A percentile compares a stretch with the other conserved stretches of the same genome.
These are phyloP conservation scores for Terana coerulea DNA, from an alignment of 768 basidiomycete genomes.

Conservation along the genomic window DNA sequence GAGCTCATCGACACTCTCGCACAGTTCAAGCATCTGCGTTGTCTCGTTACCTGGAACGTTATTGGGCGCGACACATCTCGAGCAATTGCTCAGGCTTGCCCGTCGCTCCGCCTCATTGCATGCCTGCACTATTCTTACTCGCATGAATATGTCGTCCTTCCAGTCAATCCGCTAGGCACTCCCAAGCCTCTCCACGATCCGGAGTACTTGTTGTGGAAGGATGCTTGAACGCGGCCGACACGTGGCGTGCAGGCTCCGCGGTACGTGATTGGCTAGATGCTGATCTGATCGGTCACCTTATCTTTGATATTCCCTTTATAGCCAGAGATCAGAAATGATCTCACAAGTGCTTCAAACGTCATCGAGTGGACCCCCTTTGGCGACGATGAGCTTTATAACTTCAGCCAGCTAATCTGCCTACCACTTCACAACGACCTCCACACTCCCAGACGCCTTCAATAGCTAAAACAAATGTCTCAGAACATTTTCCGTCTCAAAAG, in stretches of 20 bases:
- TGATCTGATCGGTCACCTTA: no score
- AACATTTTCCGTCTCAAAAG: slow-evolving; percentile 24
- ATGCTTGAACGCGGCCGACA: no score
- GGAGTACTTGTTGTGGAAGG: slow-evolving; percentile 14
- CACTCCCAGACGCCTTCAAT: not conserved
- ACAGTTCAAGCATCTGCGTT: slow-evolving; percentile 15
- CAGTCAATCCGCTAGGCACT: slow-evolving; percentile 17
- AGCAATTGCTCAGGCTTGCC: slow-evolving; percentile 14
- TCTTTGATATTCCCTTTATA: no score
- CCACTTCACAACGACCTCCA: not conserved
- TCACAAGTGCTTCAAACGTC: not conserved
- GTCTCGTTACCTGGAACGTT: slow-evolving; percentile 15
- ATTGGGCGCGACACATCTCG: slow-evolving; percentile 14
- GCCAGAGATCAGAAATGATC: not conserved
- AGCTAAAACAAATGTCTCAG: not conserved
- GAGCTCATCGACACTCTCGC: slow-evolving; percentile 13
- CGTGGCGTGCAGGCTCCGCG: no score
- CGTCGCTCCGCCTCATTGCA: slow-evolving; percentile 16
- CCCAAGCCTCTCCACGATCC: slow-evolving; percentile 17
- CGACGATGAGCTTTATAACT: not conserved
- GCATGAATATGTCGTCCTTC: slow-evolving; percentile 17
- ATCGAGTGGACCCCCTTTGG: not conserved
- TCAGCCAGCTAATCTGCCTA: not conserved
- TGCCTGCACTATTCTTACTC: slow-evolving; percentile 21
- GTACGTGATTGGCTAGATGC: no score